Evolutionary conservation across 2,329 filamentous ascomycete species (phyloP), one percentile per base, ranked within the genome.

Genomic region (Phialemonium atrogriseum): DNA sequence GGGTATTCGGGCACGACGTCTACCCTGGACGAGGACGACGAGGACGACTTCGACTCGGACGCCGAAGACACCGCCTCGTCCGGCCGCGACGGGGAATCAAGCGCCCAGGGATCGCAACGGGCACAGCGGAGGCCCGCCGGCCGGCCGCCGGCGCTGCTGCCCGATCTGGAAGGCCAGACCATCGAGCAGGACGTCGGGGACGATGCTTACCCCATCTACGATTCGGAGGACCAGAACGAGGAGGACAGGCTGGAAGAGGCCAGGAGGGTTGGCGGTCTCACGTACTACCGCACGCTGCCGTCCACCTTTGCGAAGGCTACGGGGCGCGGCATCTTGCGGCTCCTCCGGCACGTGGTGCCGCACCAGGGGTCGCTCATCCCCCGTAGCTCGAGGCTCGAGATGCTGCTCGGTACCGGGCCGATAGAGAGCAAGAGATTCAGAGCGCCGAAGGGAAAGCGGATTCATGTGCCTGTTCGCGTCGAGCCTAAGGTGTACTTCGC

Each of bases 401-500:
- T 65, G 47, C 61, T 76, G 9, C 73, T 77, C 23, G 72, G 72
- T 6, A 50, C 56, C 30, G 58, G 69, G 48, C 46, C 77, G 59
- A 67, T 79, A 16, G 66, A 70, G 41, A 64, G 56, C 18, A 73
- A 68, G 54, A 68, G 60, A 45, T 76, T 87, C 62, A 80, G 77
- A 52, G 83, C 84, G 7, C 84, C 84, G 10, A 79, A 76, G 54
- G 84, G 84, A 33, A 89, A 88, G 74, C 84, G 84, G 56, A 96
- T 98, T 37, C 89, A 96, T 49, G 91, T 98, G 15, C 89, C 89
- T 10, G 81, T 96, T 34, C 79, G 91, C 29, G 88, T 98, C 20
- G 91, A 98, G 58, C 91, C 91, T 20, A 98, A 98, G 62, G 91
- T 98, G 30, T 94, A 87, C 58, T 94, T 98, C 53, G 91, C 91